A percentile compares a stretch with the other conserved stretches of the same genome.
These are phyloP conservation scores for Fusarium mexicanum DNA, from an alignment of 2,329 filamentous ascomycete genomes.

Conservation along the genomic window DNA sequence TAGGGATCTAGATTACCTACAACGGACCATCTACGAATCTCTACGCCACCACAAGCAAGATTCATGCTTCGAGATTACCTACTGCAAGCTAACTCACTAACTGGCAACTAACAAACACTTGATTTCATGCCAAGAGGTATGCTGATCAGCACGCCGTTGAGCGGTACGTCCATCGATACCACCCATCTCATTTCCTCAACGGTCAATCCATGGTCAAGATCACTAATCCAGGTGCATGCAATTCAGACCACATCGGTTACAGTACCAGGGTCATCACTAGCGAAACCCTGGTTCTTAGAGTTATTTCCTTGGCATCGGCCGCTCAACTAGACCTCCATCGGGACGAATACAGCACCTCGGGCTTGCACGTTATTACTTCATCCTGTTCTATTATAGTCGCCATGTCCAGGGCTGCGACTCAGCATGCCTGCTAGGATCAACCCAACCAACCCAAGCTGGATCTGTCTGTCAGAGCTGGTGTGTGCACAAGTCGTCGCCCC, in stretches of 20 bases:
- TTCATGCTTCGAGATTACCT: neutral
- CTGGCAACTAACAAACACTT: neutral
- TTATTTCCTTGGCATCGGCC: constrained; percentile 35
- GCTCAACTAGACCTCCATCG: constrained; percentile 20
- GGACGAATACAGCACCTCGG: neutral
- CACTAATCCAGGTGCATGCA: constrained; percentile 40
- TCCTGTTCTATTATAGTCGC: constrained; percentile 36
- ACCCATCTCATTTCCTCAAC: constrained; percentile 19
- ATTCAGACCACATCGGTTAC: constrained; percentile 26
- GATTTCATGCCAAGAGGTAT: neutral
- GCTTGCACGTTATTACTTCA: constrained; percentile 23
- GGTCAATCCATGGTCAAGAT: constrained; percentile 25
- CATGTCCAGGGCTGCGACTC: constrained; percentile 34
- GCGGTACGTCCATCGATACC: constrained; percentile 31
- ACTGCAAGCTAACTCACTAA: neutral
- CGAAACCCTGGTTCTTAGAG: constrained; percentile 24
- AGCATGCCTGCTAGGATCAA: constrained; percentile 37
- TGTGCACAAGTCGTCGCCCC: constrained; percentile 22
- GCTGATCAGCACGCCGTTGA: constrained; percentile 22
- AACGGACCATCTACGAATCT: neutral
- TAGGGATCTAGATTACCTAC: no score
- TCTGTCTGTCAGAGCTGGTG: constrained; percentile 36
- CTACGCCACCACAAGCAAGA: neutral
- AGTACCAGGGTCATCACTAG: constrained; percentile 31
- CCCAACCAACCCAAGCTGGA: constrained; percentile 19